Evolutionary conservation across 139 green algal species (phyloP), one percentile per base, ranked within the genome.

Genomic region (Monoraphidium neglectum): DNA sequence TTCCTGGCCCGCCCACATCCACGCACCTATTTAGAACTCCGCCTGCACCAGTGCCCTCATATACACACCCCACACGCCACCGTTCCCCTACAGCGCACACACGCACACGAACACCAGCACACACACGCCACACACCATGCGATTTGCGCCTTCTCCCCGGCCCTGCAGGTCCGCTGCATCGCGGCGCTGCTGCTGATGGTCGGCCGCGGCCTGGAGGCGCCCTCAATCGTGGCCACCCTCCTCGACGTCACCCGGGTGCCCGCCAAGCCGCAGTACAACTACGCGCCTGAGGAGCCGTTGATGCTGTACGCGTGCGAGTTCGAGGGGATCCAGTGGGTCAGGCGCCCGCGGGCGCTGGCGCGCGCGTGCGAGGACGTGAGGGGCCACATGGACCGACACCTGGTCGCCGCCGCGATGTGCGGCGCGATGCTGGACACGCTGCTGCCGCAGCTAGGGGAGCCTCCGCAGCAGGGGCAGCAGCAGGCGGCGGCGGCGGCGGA

Each of bases 171-270:
- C 47, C 91, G 96, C 36, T 98, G 92, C 90, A 97, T 99, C 77
- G 92, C 91, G 32, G 88, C 93, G 26, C 87, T 99, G 30, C 86
- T 99, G 62, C 80, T 97, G 16, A 91, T 98, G 86, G 92, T 99
- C 53, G 95, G 95, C 10, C 83, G 82, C 0, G 84, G 89, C 0
- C 73, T 87, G 60, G 95, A 99, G 83, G 23, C 70, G 24, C 94
- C 95, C 1, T 61, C 68, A 4, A 72, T 97, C 13, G 83, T 97
- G 37, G 47, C 66, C 16, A 72, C 80, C 30, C 74, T 98, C 77
- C 87, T 98, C 69, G 93, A 98, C 74, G 47, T 94, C 21, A 61
- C 68, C 0, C 61, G 57, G 13, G 59, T 16, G 0, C 89, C 90
- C 2, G 54, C 81, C 64, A 98, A 98, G 83, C 95, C 95, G 6